Base-by-base conservation (phyloP, 768 basidiomycete genomes). In the Xanthoconium stramineum region DNA sequence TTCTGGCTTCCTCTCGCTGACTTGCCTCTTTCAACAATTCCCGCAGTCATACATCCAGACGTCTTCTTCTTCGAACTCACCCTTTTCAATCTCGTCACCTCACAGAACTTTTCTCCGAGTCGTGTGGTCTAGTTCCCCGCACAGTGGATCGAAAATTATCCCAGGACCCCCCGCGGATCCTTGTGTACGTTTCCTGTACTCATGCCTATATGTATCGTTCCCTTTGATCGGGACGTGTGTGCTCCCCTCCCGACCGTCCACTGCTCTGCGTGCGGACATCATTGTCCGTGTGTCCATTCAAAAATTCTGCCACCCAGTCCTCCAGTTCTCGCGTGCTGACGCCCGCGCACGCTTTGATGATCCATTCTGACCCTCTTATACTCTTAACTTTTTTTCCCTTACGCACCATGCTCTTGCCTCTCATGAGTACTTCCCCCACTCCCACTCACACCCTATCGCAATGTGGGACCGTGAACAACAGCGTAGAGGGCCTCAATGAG, bases 81-180 rank as follows among this genome's bases (percentile, higher is more conserved):
- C 52, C 47, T 49, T 57, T 57, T 51, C 51, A 56, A 45, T 58
- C 42, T 50, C 38, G 40, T 55, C 52, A 28, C n/a, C 44, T 47
- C 13, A 30, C 20, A 33, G 42, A 40, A 32, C 47, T 58, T 11
- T 46, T 54, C 54, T 39, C 19, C 24, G 20, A 19, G 43, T 53
- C 63, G 55, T 67, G 56, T 57, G 64, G 58, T 29, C 52, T 44
- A 58, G 58, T 61, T 64, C 69, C 68, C 69, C 68, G 63, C 63
- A 72, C 57, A 49, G 50, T 57, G 65, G 65, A 55, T 69, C 63
- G 54, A 55, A 50, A 70, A 61, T 53, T 65, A n/a, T 67, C 62
- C 64, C 63, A 65, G 63, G 65, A 24, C 57, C 47, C 57, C 68
- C 68, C 65, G 69, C 70, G 69, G 68, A 69, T 69, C 69, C 70